These are phyloP conservation scores for Collybia sordida DNA, from an alignment of 768 basidiomycete genomes.

Conservation along the genomic window DNA sequence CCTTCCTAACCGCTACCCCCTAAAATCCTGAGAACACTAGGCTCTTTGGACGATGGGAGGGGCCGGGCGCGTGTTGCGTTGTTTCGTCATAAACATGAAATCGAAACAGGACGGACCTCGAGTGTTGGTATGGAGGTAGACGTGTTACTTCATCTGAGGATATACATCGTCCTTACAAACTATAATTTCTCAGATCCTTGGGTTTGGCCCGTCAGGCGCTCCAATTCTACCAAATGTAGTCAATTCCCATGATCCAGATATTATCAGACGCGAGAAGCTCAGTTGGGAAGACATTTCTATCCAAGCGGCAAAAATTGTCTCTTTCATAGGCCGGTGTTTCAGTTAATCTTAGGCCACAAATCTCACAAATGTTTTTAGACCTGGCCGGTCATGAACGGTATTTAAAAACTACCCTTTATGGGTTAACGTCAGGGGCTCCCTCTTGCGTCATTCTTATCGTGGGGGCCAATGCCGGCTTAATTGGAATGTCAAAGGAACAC, in stretches of 20 bases:
- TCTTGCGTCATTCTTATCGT: constrained; percentile 92
- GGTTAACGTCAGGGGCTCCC: constrained; percentile 91
- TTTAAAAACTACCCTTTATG: constrained; percentile 91
- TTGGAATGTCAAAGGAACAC: constrained; percentile 95
- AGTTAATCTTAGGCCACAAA: neutral
- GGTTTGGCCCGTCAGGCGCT: constrained; percentile 74
- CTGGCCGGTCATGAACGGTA: constrained; percentile 95
- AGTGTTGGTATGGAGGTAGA: constrained; percentile 95
- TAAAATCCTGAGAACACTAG: constrained; percentile 37
- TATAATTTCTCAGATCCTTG: constrained; percentile 63
- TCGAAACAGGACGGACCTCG: constrained; percentile 93
- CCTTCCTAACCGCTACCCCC: constrained; percentile 15
- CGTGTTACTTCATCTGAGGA: neutral
- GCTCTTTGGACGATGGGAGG: constrained; percentile 78
- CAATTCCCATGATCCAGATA: constrained; percentile 57
- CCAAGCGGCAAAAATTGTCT: constrained; percentile 88
- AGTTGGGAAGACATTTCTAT: constrained; percentile 95
- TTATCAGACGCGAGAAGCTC: constrained; percentile 79
- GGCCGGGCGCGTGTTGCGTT: constrained; percentile 83
- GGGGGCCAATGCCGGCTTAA: constrained; percentile 90
- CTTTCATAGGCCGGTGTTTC: constrained; percentile 66
- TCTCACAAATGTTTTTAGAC: constrained; percentile 43
- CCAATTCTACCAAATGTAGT: constrained; percentile 75
- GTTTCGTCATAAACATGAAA: constrained; percentile 96
- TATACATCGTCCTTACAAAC: too few species aligned